phyloP scores from a whole-genome alignment of 805 yeast genomes.

The Cyberlindnera xishuangbannaensis region DNA sequence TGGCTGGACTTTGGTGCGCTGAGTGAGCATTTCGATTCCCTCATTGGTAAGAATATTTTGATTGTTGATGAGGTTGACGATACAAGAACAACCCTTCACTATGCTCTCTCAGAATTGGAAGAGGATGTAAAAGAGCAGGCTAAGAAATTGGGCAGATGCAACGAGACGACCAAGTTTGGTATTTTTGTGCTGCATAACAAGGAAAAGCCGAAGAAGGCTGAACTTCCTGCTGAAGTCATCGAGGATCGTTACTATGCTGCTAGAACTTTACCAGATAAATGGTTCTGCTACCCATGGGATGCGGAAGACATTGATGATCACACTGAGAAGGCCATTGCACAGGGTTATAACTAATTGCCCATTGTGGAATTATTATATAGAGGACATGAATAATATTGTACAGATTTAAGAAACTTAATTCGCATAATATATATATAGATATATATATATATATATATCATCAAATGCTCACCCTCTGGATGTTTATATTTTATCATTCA shows the following conservation, averaged over 20 bases:
- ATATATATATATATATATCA: too few species aligned
- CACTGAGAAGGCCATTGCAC: slow-evolving; percentile 55
- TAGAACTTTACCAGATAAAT: slow-evolving; percentile 63
- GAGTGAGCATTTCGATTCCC: slow-evolving; percentile 58
- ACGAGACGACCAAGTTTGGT: slow-evolving; percentile 53
- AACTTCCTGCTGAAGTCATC: slow-evolving; percentile 58
- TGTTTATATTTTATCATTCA: too few species aligned
- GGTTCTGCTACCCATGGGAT: slow-evolving; percentile 94
- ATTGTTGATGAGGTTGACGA: slow-evolving; percentile 85
- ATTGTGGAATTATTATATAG: background rate
- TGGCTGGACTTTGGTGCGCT: slow-evolving; percentile 82
- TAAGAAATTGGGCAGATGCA: slow-evolving; percentile 40
- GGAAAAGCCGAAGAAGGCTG: slow-evolving; percentile 65
- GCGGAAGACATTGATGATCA: slow-evolving; percentile 76
- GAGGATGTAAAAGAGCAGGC: slow-evolving; percentile 66
- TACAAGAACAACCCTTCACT: slow-evolving; percentile 78
- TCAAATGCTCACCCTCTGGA: too few species aligned
- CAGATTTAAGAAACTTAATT: too few species aligned
- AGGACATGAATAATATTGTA: background rate
- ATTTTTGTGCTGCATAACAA: slow-evolving; percentile 78
- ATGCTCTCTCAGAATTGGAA: slow-evolving; percentile 68
- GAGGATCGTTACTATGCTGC: slow-evolving; percentile 65
- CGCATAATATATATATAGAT: too few species aligned
- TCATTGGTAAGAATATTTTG: slow-evolving; percentile 65
- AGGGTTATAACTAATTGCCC: slow-evolving; percentile 51